Evolutionary conservation across 345 rosid species (phyloP).

Genomic region (Lepidium sativum): DNA sequence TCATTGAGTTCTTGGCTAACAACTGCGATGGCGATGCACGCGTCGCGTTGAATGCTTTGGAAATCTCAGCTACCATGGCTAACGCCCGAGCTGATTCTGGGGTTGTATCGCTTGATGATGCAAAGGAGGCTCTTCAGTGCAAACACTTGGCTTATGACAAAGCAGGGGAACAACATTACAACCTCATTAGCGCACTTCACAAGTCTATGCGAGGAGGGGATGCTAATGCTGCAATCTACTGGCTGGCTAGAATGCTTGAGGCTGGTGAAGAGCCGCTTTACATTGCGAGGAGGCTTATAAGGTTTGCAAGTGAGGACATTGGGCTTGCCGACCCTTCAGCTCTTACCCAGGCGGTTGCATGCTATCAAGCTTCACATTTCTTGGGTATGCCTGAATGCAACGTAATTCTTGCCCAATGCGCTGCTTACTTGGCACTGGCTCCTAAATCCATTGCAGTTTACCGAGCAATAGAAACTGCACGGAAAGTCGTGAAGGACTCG

Average conservation of each 20-base stretch:
- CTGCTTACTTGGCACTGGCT: constrained; percentile 70
- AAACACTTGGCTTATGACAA: constrained; percentile 77
- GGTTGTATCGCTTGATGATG: constrained; percentile 48
- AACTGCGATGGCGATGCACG: constrained; percentile 87
- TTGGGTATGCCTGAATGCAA: constrained; percentile 80
- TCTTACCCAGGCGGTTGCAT: constrained; percentile 72
- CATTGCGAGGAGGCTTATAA: constrained; percentile 66
- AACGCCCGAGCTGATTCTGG: constrained; percentile 24
- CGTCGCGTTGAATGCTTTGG: constrained; percentile 67
- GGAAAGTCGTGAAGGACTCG: constrained; percentile 54
- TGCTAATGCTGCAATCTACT: constrained; percentile 72
- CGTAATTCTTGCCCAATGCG: constrained; percentile 74
- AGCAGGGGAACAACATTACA: constrained; percentile 82
- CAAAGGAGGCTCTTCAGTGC: constrained; percentile 71
- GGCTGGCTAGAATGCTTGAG: constrained; percentile 79
- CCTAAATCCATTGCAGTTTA: constrained; percentile 69
- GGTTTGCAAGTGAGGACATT: constrained; percentile 86
- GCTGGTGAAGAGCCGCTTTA: constrained; percentile 87
- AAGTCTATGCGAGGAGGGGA: constrained; percentile 84
- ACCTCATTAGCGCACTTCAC: constrained; percentile 73
- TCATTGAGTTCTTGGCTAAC: constrained; percentile 43
- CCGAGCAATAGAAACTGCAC: constrained; percentile 59
- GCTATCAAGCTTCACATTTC: constrained; percentile 89
- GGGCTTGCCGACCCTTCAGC: constrained; percentile 75
- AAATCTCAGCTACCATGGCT: constrained; percentile 58